phyloP scores from a whole-genome alignment of 352 stramenopile species.

The Pelagophyceae sp. region DNA sequence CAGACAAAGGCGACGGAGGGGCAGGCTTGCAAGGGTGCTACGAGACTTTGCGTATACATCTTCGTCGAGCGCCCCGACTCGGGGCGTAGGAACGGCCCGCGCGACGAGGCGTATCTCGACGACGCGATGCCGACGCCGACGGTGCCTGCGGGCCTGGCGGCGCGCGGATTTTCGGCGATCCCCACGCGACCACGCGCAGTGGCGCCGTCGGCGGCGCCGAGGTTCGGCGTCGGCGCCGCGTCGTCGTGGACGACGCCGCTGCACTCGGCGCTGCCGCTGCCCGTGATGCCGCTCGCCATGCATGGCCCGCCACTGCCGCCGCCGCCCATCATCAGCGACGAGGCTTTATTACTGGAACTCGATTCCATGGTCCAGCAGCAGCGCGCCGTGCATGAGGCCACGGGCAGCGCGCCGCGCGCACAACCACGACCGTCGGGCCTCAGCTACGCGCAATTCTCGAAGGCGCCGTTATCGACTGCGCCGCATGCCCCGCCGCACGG shows the following conservation, averaged over 20 bases:
- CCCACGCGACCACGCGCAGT: background rate
- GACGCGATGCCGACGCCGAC: no score
- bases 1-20: no score
- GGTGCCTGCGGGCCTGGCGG: no score
- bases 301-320: background rate
- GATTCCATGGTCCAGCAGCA: constrained; percentile 9
- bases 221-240: background rate
- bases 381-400: background rate
- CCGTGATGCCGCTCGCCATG: background rate
- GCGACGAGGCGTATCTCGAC: no score
- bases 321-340: constrained; percentile 11
- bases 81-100: no score
- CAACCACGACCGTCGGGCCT: no score
- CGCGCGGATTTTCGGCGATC: no score
- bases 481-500: background rate
- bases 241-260: background rate
- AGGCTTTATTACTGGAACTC: constrained; percentile 2
- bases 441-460: no score
- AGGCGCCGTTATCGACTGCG: background rate
- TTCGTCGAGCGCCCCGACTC: no score
- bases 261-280: background rate
- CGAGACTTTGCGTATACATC: no score
- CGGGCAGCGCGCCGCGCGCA: no score
- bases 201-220: background rate
- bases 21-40: no score